Percentiles rank a stretch among this genome's conserved stretches.
phyloP scores from a whole-genome alignment of 2,329 filamentous ascomycete species.

The Fusarium tupiense region DNA sequence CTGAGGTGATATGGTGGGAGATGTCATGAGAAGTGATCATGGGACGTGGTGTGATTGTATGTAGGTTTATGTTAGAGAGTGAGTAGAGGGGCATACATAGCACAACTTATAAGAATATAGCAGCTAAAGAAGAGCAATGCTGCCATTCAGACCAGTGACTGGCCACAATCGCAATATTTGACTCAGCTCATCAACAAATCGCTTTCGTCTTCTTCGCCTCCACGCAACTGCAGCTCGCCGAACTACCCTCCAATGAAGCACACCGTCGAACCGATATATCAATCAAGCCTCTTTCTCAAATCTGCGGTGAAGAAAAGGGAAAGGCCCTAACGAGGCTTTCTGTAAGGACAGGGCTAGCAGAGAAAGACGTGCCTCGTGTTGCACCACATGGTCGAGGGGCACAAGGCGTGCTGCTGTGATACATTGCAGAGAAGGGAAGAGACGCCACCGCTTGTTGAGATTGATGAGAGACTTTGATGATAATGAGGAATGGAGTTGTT shows the following conservation, averaged over 20 bases:
- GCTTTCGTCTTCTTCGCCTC: background rate
- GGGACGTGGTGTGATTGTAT: background rate
- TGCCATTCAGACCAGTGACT: no score
- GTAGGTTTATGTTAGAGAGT: background rate
- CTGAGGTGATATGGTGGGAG: background rate
- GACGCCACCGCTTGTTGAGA: constrained; percentile 30
- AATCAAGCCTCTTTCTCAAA: constrained; percentile 12
- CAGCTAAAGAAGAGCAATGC: no score
- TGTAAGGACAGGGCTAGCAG: constrained; percentile 1
- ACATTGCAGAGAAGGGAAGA: constrained; percentile 20
- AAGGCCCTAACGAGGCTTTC: background rate
- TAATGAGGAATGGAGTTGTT: background rate
- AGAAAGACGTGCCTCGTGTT: constrained; percentile 5
- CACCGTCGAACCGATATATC: constrained; percentile 8
- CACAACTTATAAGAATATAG: background rate
- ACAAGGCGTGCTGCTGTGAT: constrained; percentile 23
- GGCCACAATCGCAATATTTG: background rate
- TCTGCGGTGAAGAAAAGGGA: constrained; percentile 24
- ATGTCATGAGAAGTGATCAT: background rate
- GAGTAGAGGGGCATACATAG: background rate
- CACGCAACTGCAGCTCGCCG: constrained; percentile 28
- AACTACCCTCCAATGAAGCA: constrained; percentile 8
- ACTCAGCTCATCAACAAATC: background rate
- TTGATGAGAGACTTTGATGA: background rate
- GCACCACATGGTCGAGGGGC: constrained; percentile 30